These are phyloP conservation scores for Byssoonygena ceratinophila DNA, from an alignment of 2,329 filamentous ascomycete species.

Conservation along the genomic window DNA sequence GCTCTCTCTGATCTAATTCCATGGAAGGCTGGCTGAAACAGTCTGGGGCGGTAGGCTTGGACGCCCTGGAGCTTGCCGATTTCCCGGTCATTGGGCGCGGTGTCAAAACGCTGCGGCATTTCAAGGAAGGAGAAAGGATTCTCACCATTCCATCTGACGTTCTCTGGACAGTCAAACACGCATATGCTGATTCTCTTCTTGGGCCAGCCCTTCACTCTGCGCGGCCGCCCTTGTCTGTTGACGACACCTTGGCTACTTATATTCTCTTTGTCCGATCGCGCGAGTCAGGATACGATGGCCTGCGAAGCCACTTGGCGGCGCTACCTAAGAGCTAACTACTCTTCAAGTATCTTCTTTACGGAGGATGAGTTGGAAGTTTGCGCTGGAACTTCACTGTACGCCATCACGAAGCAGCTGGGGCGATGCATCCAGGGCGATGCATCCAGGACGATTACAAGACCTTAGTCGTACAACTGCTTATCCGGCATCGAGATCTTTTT, in stretches of 20 bases:
- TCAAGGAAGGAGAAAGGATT: slow-evolving; percentile 28
- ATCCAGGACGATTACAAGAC: slow-evolving; percentile 26
- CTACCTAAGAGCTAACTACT: slow-evolving; percentile 28
- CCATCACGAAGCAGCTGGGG: slow-evolving; percentile 26
- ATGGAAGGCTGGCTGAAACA: slow-evolving; percentile 29
- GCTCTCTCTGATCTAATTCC: slow-evolving; percentile 19
- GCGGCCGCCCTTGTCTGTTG: slow-evolving; percentile 26
- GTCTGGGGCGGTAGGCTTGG: slow-evolving; percentile 25
- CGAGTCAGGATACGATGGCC: slow-evolving; percentile 26
- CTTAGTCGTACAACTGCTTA: slow-evolving; percentile 23
- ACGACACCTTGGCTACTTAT: slow-evolving; percentile 28
- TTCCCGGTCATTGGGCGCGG: slow-evolving; percentile 28
- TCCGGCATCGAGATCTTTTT: slow-evolving; percentile 26
- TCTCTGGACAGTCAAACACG: slow-evolving; percentile 29
- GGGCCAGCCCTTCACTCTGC: slow-evolving; percentile 25
- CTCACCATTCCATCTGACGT: slow-evolving; percentile 25
- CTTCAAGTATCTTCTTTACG: slow-evolving; percentile 29
- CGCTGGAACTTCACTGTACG: slow-evolving; percentile 27
- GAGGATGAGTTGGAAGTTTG: slow-evolving; percentile 29
- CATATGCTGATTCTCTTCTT: slow-evolving; percentile 27
- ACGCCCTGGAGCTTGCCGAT: slow-evolving; percentile 26
- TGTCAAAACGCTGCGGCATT: slow-evolving; percentile 22
- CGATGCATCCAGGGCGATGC: slow-evolving; percentile 24
- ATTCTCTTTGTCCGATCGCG: slow-evolving; percentile 29
- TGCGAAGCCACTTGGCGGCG: slow-evolving; percentile 23